Base-by-base conservation (phyloP, 257 asterid species). In the Perilla frutescens region DNA sequence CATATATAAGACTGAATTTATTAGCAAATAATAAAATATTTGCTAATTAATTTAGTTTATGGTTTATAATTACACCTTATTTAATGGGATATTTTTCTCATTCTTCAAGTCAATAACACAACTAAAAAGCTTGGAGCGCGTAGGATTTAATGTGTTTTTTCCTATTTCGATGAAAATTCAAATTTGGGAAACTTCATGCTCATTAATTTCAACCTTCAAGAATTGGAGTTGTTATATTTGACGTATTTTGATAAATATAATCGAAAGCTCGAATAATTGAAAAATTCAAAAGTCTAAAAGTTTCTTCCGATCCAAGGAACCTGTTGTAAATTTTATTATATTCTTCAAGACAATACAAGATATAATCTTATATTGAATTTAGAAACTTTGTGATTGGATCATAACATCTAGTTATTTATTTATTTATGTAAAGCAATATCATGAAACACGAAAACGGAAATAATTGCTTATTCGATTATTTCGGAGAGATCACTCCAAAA, bases 41-140 rank as follows among this genome's bases (percentile, higher is more conserved):
- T 20, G 5, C 3, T 43, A 53, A 4, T 53, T 31, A 59, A 31
- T 54, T 14, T 6, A 14, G 73, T 34, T 59, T 62, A 54, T 62
- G n/a, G 54, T 40, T 58, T 55, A 47, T 40, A 8, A 39, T 63
- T 47, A 49, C 63, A 51, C 71, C 67, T 56, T 11, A 59, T 57
- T 70, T 31, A 65, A 80, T 71, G 73, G 14, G 26, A 66, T 59
- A 14, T 45, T 70, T 72, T 75, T 75, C 75, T 65, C 71, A 71
- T 59, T 71, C 66, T 54, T 14, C n/a, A 75, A 80, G 81, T 51
- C 36, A 56, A 47, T 48, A 65, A 15, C 59, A 26, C 76, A 1
- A 40, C 8, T 15, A 40, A 20, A 60, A 78, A 9, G 40, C 56
- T 71, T 14, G 47, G 59, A 37, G 69, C 74, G 73, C 76, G 73